Base-by-base conservation (phyloP, 176 grass and related monocot genomes). In the Oryza coarctata region DNA sequence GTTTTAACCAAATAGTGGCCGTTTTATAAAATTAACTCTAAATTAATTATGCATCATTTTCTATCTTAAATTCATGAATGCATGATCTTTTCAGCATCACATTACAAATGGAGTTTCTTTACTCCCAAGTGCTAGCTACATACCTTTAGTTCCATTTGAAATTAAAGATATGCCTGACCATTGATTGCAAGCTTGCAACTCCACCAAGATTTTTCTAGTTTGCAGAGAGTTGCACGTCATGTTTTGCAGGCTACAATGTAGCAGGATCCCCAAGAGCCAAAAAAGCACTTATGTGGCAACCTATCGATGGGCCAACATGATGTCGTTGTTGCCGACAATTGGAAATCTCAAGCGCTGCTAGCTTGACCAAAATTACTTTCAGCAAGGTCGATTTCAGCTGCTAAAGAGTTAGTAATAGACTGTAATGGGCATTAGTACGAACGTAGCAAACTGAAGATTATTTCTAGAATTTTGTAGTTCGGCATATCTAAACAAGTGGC, bases 271-370 rank as follows among this genome's bases (percentile, higher is more conserved):
- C 69, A 23, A 33, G 41, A 77, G 15, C 58, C 71, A 32, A 66
- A 60, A 83, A 89, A 2, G 65, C 14, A 71, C 57, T 65, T 15
- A 58, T 22, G n/a, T 81, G 82, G 77, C 77, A 18, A 8, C 77
- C 70, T 35, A 47, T 27, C 32, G 44, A 69, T 81, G 76, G 80
- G 64, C 76, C 82, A 80, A 27, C 28, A 31, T 32, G n/a, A 31
- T 49, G 6, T 50, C 65, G 22, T 85, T 57, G 3, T 5, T 12
- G 9, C 71, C 82, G 77, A 81, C 64, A 38, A 70, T 43, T 3
- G 40, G 35, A 85, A 81, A 75, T 28, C 41, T 49, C 14, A n/a
- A 45, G 30, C 47, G 30, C 18, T 65, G 31, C 28, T 55, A 68
- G 10, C 55, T 25, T 65, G 3, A 55, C 63, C 68, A 49, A 85